These are phyloP conservation scores for Colletotrichum sp. DNA, from an alignment of 2,329 filamentous ascomycete genomes.

Conservation along the genomic window DNA sequence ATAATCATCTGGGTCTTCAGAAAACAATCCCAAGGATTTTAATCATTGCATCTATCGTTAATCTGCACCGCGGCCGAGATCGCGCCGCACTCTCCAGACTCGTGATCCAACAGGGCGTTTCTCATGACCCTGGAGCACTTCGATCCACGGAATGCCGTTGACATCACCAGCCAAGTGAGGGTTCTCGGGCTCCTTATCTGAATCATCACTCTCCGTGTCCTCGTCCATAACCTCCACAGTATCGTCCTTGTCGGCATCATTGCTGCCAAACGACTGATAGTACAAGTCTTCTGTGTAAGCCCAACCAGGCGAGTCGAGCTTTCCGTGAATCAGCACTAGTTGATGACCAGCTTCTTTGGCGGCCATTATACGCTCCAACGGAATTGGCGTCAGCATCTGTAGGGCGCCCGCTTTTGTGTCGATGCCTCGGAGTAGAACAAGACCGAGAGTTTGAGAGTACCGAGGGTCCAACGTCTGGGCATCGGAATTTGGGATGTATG, in stretches of 20 bases:
- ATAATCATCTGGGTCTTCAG: neutral
- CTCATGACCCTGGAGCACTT: slow-evolving; percentile 59
- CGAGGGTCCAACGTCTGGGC: slow-evolving; percentile 64
- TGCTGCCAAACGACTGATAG: slow-evolving; percentile 30
- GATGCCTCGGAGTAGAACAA: slow-evolving; percentile 74
- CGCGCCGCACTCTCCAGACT: slow-evolving; percentile 69
- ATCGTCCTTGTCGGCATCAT: slow-evolving; percentile 30
- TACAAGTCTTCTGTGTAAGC: slow-evolving; percentile 71
- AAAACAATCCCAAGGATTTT: neutral
- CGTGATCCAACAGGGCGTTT: slow-evolving; percentile 62
- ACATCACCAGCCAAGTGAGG: slow-evolving; percentile 24
- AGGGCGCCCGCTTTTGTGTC: slow-evolving; percentile 59
- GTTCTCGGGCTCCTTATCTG: slow-evolving; percentile 32
- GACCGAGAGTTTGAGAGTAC: slow-evolving; percentile 64
- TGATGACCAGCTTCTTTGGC: slow-evolving; percentile 46
- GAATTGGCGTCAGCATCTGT: slow-evolving; percentile 70
- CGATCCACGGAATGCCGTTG: slow-evolving; percentile 61
- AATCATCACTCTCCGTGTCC: slow-evolving; percentile 38
- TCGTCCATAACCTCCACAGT: slow-evolving; percentile 38
- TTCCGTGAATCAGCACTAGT: slow-evolving; percentile 71
- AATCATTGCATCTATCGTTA: neutral
- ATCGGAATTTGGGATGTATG: slow-evolving; percentile 62
- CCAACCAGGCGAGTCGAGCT: slow-evolving; percentile 73
- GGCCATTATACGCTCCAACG: slow-evolving; percentile 41
- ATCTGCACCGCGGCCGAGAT: slow-evolving; percentile 52